phyloP scores from a whole-genome alignment of 73 alveolate genomes.

The Symbiodinium pilosum region DNA sequence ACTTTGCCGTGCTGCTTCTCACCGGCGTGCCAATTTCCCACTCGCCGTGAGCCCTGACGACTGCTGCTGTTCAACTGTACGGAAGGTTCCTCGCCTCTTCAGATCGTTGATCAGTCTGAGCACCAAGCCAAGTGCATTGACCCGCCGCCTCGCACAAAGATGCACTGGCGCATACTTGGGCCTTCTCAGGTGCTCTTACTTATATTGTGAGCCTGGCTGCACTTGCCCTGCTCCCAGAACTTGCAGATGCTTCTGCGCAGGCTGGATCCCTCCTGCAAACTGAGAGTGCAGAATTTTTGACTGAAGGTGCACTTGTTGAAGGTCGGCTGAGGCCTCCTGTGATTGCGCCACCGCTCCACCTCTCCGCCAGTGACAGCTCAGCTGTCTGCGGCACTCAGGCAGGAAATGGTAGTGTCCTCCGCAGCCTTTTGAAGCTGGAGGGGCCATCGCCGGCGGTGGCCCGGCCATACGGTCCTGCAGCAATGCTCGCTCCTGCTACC shows the following conservation, averaged over 20 bases:
- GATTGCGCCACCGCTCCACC: neutral
- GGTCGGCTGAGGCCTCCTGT: neutral
- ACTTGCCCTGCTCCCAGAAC: slow-evolving; percentile 88
- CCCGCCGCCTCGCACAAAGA: slow-evolving; percentile 49
- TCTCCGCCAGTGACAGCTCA: too few species aligned
- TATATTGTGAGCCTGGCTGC: slow-evolving; percentile 27
- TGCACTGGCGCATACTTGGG: too few species aligned
- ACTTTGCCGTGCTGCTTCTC: too few species aligned
- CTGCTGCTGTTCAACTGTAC: too few species aligned
- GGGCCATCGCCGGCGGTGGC: neutral
- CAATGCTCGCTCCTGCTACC: too few species aligned
- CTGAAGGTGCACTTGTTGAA: too few species aligned
- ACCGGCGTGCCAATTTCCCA: slow-evolving; percentile 78
- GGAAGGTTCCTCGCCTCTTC: too few species aligned
- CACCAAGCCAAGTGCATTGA: slow-evolving; percentile 28
- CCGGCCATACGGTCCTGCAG: neutral
- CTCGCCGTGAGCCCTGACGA: slow-evolving; percentile 74
- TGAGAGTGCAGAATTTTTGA: too few species aligned
- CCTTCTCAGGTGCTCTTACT: too few species aligned
- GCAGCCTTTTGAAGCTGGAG: neutral
- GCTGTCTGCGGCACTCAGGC: too few species aligned
- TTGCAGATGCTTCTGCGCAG: slow-evolving; percentile 70
- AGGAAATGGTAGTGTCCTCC: neutral
- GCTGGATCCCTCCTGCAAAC: neutral
- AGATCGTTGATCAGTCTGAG: neutral